A percentile compares a stretch with the other conserved stretches of the same genome.
phyloP scores from a whole-genome alignment of 192 early-diverging fungal genomes.

The Endogone sp. region DNA sequence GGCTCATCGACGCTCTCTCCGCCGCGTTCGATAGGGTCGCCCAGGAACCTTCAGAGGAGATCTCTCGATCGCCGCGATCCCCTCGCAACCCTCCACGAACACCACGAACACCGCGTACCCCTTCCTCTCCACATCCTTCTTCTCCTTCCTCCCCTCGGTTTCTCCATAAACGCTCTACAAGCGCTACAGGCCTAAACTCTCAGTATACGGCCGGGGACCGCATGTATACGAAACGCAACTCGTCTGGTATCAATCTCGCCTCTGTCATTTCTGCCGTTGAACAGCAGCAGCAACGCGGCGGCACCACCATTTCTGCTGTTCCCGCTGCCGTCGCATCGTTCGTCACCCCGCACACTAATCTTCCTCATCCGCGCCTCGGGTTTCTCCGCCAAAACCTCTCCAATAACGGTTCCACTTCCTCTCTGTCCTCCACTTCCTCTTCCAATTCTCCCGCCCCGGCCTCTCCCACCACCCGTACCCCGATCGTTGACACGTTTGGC shows the following conservation, averaged over 20 bases:
- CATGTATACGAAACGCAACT: not conserved
- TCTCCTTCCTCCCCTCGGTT: not conserved
- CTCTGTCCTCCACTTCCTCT: not conserved
- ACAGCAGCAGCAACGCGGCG: not conserved
- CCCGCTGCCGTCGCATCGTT: not conserved
- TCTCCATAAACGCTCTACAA: not conserved
- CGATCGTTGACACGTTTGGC: too few relatives aligned
- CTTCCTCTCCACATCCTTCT: too few relatives aligned
- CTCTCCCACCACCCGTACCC: slow-evolving; percentile 20
- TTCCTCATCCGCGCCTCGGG: not conserved
- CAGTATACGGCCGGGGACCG: not conserved
- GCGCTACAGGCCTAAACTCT: not conserved
- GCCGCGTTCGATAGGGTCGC: not conserved
- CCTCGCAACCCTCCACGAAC: not conserved
- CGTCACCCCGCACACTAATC: not conserved
- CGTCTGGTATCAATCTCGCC: not conserved
- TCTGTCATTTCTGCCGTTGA: not conserved
- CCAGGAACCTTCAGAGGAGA: not conserved
- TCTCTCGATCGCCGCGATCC: slow-evolving; percentile 2
- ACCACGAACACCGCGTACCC: not conserved
- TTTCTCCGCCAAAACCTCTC: not conserved
- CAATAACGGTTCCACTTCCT: not conserved
- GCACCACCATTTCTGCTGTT: not conserved
- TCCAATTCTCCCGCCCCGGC: not conserved
- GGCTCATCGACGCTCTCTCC: not conserved